Evolutionary conservation across 176 grass and related monocot genomes (phyloP), one percentile per base, ranked within the genome.

Genomic region (Oryza meridionalis): DNA sequence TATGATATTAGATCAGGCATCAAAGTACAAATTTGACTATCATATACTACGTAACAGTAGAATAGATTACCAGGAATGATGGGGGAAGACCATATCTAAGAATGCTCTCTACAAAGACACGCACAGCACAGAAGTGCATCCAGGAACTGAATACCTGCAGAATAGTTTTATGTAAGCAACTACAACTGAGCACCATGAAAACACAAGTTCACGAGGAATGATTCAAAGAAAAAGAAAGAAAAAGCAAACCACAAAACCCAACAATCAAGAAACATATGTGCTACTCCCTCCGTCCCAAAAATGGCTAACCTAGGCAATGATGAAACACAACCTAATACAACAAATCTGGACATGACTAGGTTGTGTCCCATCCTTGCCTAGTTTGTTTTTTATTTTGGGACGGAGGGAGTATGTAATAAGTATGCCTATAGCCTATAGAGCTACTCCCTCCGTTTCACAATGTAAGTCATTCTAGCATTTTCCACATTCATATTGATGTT

Each of bases 121-220:
- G 93, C 42, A 99, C 88, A 17, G 91, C 96, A 59, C 81, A 99
- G 53, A 99, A 99, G 83, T 99, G 96, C 93, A 99, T 99, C 96
- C 93, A 99, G 24, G 96, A 88, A 89, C 89, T 94, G 88, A 99
- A 99, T 77, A 99, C 96, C 96, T 99, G 67, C 44, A 76, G 7
- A 4, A 67, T 1, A 88, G 29, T 24, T 46, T 61, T 31, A 51
- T 4, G 47, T 17, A 77, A 78, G 14, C 3, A 77, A 78, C n/a
- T 63, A 63, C 45, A 82, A 45, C 3, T 26, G 15, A 74, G 10
- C 14, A 55, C 14, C 1, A 27, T 21, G 37, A 69, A 66, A 49
- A 46, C 7, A 50, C 45, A 38, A 62, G 74, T 42, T 33, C 17
- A 70, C 21, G 1, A 32, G 24, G 66, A 69, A 78, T 2, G 37